Percentiles rank a stretch among this genome's conserved stretches.
phyloP scores from a whole-genome alignment of 345 rosid genomes.

The Adansonia digitata region DNA sequence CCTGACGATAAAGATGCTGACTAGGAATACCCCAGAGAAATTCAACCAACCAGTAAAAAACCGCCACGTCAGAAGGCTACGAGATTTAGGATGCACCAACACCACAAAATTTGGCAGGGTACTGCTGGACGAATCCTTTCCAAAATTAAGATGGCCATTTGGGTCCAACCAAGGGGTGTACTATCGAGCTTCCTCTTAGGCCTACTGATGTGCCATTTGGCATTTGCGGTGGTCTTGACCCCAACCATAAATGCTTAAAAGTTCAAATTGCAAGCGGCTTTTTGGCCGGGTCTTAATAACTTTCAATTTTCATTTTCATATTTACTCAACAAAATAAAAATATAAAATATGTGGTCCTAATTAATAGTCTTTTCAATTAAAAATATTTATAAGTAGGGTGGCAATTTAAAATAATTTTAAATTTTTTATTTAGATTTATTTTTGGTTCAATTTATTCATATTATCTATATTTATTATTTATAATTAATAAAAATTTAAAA shows the following conservation, averaged over 20 bases:
- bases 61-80: slow-evolving; percentile 9
- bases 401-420: no score
- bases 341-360: slow-evolving; percentile 8
- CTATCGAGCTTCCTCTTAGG: no score
- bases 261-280: background rate
- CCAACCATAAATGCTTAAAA: background rate
- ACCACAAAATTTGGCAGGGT: slow-evolving; percentile 15
- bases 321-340: background rate
- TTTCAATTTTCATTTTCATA: background rate
- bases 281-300: background rate
- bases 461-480: no score
- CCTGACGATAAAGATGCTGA: slow-evolving; percentile 5
- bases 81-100: slow-evolving; percentile 29
- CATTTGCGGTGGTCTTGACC: slow-evolving; percentile 4
- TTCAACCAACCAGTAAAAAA: slow-evolving; percentile 16
- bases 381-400: no score
- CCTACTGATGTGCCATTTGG: no score
- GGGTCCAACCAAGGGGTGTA: slow-evolving; percentile 1
- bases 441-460: no score
- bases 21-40: slow-evolving; percentile 6
- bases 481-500: no score
- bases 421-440: no score
- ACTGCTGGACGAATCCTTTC: background rate
- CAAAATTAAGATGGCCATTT: background rate
- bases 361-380: no score